Evolutionary conservation across 768 basidiomycete species (phyloP).

Genomic region (Boletus sp.): DNA sequence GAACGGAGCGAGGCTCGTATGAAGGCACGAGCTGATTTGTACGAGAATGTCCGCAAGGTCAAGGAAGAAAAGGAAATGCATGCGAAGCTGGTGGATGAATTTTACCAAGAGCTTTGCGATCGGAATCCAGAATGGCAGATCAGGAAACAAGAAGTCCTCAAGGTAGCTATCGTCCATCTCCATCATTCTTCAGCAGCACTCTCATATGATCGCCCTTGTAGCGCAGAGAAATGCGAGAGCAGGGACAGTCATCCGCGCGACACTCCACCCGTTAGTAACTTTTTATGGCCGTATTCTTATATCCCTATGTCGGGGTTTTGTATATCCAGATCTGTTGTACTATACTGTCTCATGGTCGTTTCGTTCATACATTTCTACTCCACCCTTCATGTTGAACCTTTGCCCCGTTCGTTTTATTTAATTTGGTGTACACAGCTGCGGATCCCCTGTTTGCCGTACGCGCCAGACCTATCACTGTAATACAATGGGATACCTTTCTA

Average conservation of each 20-base stretch:
- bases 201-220: conserved; percentile 16
- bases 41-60: conserved; percentile 37
- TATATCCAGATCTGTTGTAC: conserved; percentile 29
- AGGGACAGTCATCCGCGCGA: conserved; percentile 21
- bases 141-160: conserved; percentile 47
- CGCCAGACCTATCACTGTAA: conserved; percentile 11
- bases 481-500: conserved; percentile 8
- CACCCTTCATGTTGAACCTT: background rate
- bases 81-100: conserved; percentile 45
- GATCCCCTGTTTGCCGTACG: conserved; percentile 1
- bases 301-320: conserved; percentile 14
- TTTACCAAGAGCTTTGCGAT: conserved; percentile 53
- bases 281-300: conserved; percentile 35
- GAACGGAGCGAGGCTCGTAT: conserved; percentile 51
- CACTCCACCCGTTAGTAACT: conserved; percentile 12
- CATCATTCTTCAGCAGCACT: background rate
- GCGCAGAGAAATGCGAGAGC: conserved; percentile 30
- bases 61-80: conserved; percentile 41
- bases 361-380: conserved; percentile 4
- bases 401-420: background rate
- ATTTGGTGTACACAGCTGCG: conserved; percentile 10
- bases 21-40: conserved; percentile 37
- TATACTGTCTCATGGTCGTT: background rate
- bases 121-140: conserved; percentile 62
- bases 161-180: conserved; percentile 37